Percentiles rank a stretch among this genome's conserved stretches.
Conservation (phyloP, 306 rosid genomes). For the Astragalus glycyphyllos region DNA sequence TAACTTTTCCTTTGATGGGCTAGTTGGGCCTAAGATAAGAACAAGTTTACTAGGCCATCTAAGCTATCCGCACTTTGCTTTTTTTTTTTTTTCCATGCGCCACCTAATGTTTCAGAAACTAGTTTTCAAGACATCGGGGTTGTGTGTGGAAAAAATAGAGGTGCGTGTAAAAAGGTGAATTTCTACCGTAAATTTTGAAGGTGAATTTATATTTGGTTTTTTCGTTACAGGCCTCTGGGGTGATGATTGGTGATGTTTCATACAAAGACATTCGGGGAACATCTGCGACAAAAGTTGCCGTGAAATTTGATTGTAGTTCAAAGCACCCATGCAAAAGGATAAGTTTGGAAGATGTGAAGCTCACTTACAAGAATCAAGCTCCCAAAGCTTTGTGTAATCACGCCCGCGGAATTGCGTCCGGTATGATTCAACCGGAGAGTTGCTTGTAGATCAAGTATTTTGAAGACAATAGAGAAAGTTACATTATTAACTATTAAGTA, state of each 20-base stretch:
- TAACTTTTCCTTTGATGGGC: not conserved
- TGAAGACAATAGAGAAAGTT: not conserved
- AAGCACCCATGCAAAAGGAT: slow-evolving; percentile 51
- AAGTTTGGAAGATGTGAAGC: slow-evolving; percentile 52
- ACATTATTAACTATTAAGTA: not conserved
- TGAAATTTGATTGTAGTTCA: slow-evolving; percentile 63
- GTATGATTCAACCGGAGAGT: slow-evolving; percentile 51
- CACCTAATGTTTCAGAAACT: too few species aligned
- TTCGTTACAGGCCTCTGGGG: slow-evolving; percentile 51
- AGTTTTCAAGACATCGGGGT: too few species aligned
- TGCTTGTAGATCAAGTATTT: slow-evolving; percentile 42
- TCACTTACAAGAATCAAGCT: slow-evolving; percentile 45
- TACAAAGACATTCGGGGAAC: slow-evolving; percentile 61
- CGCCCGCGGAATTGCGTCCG: slow-evolving; percentile 44
- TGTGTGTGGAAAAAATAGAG: too few species aligned
- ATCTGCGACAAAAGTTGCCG: slow-evolving; percentile 60
- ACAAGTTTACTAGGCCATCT: not conserved
- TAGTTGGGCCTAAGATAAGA: not conserved
- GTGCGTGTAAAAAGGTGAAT: not conserved
- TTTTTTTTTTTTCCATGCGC: too few species aligned
- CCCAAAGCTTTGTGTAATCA: slow-evolving; percentile 53
- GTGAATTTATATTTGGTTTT: not conserved
- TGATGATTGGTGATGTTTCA: slow-evolving; percentile 49
- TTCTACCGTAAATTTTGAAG: not conserved
- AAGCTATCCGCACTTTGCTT: too few species aligned